Conservation (phyloP, 495 filamentous ascomycete genomes). For the Geopyxis carbonaria region DNA sequence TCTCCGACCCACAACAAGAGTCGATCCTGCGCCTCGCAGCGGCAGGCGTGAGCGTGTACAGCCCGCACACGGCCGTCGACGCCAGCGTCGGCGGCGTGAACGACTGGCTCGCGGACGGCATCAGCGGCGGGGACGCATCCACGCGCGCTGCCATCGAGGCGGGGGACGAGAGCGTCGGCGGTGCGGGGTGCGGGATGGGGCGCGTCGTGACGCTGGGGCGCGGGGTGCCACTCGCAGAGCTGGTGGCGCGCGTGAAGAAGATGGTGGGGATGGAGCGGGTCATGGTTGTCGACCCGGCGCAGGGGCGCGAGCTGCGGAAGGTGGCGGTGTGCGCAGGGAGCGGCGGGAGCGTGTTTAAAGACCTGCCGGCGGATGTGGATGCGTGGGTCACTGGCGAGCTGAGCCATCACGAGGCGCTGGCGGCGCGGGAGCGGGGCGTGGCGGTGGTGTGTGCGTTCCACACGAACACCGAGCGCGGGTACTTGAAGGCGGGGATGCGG, state of each 20-base stretch:
- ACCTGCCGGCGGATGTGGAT: slow-evolving; percentile 43
- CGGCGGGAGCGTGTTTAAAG: slow-evolving; percentile 54
- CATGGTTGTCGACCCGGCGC: slow-evolving; percentile 11
- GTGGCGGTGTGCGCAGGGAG: slow-evolving; percentile 62
- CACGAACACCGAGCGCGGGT: slow-evolving; percentile 76
- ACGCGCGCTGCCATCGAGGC: slow-evolving; percentile 25
- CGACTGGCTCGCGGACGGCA: slow-evolving; percentile 87
- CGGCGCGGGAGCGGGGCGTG: slow-evolving; percentile 68
- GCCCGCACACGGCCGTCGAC: slow-evolving; percentile 86
- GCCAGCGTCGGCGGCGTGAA: slow-evolving; percentile 72
- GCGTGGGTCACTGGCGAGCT: slow-evolving; percentile 83
- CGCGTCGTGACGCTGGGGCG: slow-evolving; percentile 12
- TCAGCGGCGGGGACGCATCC: slow-evolving; percentile 36
- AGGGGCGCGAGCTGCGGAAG: slow-evolving; percentile 10
- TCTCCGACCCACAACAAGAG: slow-evolving; percentile 69
- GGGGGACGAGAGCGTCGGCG: no score
- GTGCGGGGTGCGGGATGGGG: slow-evolving; percentile 16
- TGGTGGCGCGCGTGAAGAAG: slow-evolving; percentile 20
- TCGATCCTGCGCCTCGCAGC: slow-evolving; percentile 67
- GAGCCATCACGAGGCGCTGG: slow-evolving; percentile 77
- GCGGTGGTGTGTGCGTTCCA: slow-evolving; percentile 59
- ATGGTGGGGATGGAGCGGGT: slow-evolving; percentile 13
- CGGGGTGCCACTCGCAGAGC: neutral
- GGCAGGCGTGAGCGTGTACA: slow-evolving; percentile 59
- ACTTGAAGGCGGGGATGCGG: slow-evolving; percentile 53